phyloP scores from a whole-genome alignment of 2,329 filamentous ascomycete species.

The Dactylonectria macrodidyma region DNA sequence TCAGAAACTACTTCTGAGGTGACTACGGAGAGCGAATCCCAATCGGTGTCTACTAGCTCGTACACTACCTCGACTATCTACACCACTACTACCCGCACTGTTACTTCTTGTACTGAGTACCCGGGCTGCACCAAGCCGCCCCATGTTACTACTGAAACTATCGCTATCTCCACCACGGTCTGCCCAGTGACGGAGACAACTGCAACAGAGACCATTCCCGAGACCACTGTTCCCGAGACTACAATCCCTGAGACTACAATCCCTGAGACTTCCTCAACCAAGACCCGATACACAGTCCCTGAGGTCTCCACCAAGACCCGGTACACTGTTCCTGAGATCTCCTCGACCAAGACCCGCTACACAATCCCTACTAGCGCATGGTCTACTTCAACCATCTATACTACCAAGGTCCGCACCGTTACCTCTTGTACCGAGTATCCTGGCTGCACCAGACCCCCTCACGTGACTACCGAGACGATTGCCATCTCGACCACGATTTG shows the following conservation, averaged over 20 bases:
- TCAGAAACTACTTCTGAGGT: conserved; percentile 27
- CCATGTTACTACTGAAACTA: conserved; percentile 34
- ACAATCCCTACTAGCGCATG: conserved; percentile 1
- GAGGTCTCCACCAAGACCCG: neutral
- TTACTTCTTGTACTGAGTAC: conserved; percentile 47
- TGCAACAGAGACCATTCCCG: neutral
- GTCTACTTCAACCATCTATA: conserved; percentile 38
- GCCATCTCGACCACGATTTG: conserved; percentile 40
- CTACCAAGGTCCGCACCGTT: conserved; percentile 39
- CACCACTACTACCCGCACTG: conserved; percentile 48
- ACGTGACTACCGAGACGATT: conserved; percentile 33
- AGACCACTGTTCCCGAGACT: neutral
- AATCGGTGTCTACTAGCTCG: neutral
- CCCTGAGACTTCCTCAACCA: neutral
- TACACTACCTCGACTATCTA: conserved; percentile 53
- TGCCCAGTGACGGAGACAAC: conserved; percentile 40
- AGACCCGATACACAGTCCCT: neutral
- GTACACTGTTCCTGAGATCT: neutral
- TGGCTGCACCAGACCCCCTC: neutral
- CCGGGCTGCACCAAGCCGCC: neutral
- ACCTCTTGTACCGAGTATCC: conserved; percentile 41
- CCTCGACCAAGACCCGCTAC: neutral
- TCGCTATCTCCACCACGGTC: conserved; percentile 43
- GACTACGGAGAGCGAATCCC: conserved; percentile 19
- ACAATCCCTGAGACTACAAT: neutral